These are phyloP conservation scores for Boechera divaricarpa DNA, from an alignment of 345 rosid genomes.

Conservation along the genomic window DNA sequence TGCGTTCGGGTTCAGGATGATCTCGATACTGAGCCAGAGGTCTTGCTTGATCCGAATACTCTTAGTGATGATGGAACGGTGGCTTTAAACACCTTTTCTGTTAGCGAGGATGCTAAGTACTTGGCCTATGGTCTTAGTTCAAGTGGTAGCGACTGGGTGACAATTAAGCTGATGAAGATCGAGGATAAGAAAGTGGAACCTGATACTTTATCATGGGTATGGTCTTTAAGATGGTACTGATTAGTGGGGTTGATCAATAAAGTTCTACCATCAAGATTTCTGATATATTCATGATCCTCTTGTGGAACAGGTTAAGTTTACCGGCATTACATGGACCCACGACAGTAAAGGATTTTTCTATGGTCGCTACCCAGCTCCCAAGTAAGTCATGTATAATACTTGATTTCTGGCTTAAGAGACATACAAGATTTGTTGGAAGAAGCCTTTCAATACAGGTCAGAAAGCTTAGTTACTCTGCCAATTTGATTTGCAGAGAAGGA, in stretches of 20 bases:
- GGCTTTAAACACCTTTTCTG: slow-evolving; percentile 57
- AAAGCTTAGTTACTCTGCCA: neutral
- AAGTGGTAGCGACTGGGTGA: slow-evolving; percentile 97
- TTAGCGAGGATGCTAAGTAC: slow-evolving; percentile 83
- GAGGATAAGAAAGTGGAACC: slow-evolving; percentile 72
- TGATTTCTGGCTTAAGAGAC: neutral
- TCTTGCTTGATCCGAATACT: slow-evolving; percentile 85
- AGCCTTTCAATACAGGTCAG: neutral
- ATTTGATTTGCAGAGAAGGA: slow-evolving; percentile 64
- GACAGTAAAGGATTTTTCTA: slow-evolving; percentile 91
- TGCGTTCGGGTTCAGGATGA: slow-evolving; percentile 57
- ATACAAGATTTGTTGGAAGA: slow-evolving; percentile 3
- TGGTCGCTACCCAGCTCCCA: slow-evolving; percentile 87
- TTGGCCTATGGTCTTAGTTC: slow-evolving; percentile 85
- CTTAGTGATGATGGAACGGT: slow-evolving; percentile 93
- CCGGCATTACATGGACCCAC: slow-evolving; percentile 80
- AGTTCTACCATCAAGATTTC: neutral
- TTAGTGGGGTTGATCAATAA: neutral
- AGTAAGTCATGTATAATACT: slow-evolving; percentile 49
- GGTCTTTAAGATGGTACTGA: slow-evolving; percentile 22
- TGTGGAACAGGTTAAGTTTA: slow-evolving; percentile 72
- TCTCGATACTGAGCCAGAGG: slow-evolving; percentile 74
- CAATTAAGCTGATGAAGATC: slow-evolving; percentile 68
- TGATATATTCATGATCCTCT: slow-evolving; percentile 16
- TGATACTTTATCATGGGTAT: slow-evolving; percentile 87